A percentile compares a stretch with the other conserved stretches of the same genome.
These are phyloP conservation scores for Emmonsiellopsis sp. DNA, from an alignment of 2,329 filamentous ascomycete genomes.

Conservation along the genomic window DNA sequence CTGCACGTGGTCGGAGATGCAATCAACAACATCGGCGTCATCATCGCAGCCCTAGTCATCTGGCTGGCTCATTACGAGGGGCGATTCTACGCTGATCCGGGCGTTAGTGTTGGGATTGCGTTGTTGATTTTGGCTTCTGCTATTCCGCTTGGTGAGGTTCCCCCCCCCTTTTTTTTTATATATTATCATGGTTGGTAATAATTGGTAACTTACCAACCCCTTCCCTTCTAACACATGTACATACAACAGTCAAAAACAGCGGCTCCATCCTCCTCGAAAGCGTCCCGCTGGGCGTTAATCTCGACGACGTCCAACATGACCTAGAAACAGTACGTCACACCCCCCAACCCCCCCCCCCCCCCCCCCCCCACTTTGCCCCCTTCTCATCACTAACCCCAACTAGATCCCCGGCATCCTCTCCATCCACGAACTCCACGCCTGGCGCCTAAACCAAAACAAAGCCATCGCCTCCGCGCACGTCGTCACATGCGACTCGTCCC, in stretches of 20 bases:
- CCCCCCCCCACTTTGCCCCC: neutral
- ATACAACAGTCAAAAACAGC: constrained; percentile 3
- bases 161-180: neutral
- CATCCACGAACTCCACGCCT: constrained; percentile 65
- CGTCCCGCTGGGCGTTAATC: constrained; percentile 50
- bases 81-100: constrained; percentile 65
- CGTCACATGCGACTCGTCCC: constrained; percentile 49
- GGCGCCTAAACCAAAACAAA: constrained; percentile 63
- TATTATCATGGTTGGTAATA: neutral
- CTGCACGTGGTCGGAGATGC: constrained; percentile 65
- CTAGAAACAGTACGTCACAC: constrained; percentile 49
- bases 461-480: constrained; percentile 62
- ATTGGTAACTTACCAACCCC: neutral
- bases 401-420: constrained; percentile 58
- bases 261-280: constrained; percentile 61
- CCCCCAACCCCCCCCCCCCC: neutral
- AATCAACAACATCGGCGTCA: constrained; percentile 67
- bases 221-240: no score
- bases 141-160: constrained; percentile 42
- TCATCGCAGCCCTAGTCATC: constrained; percentile 58
- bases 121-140: constrained; percentile 62
- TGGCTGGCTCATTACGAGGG: constrained; percentile 45
- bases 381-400: neutral
- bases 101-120: constrained; percentile 58
- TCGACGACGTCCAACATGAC: constrained; percentile 58